These are phyloP conservation scores for Phytophthora litchii DNA, from an alignment of 352 stramenopile species.

Conservation along the genomic window DNA sequence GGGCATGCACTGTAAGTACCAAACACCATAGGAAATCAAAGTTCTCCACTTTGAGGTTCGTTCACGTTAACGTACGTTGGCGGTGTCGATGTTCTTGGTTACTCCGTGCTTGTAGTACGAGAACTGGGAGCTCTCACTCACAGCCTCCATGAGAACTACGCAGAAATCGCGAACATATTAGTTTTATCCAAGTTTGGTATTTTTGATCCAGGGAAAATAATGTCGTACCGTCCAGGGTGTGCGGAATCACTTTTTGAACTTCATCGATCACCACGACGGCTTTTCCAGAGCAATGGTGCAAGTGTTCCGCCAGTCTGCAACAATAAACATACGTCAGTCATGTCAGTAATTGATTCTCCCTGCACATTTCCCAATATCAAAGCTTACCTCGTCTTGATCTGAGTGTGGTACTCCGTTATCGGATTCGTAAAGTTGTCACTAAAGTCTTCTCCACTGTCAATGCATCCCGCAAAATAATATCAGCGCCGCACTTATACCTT, in stretches of 20 bases:
- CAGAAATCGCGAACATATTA: neutral
- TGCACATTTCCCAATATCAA: neutral
- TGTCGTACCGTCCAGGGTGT: slow-evolving; percentile 83
- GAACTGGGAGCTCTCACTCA: slow-evolving; percentile 73
- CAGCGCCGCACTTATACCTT: neutral
- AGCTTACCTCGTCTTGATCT: slow-evolving; percentile 79
- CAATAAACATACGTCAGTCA: slow-evolving; percentile 1
- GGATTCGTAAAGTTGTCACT: slow-evolving; percentile 85
- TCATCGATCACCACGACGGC: slow-evolving; percentile 92
- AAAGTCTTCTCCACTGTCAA: slow-evolving; percentile 80
- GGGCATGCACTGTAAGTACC: slow-evolving; percentile 16
- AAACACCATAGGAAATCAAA: slow-evolving; percentile 8
- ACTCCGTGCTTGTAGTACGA: slow-evolving; percentile 77
- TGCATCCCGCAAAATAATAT: slow-evolving; percentile 5
- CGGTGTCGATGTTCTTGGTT: slow-evolving; percentile 69
- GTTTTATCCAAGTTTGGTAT: neutral
- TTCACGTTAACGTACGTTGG: slow-evolving; percentile 52
- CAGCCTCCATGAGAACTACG: slow-evolving; percentile 76
- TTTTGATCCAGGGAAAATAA: neutral
- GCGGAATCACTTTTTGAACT: slow-evolving; percentile 91
- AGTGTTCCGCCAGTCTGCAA: slow-evolving; percentile 74
- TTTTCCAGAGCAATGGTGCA: slow-evolving; percentile 84
- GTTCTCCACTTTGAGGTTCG: neutral
- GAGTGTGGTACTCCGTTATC: slow-evolving; percentile 81
- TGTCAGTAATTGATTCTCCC: neutral